Percentiles rank a stretch among this genome's conserved stretches.
These are phyloP conservation scores for Crithidia fasciculata DNA, from an alignment of 208 protist genomes.

Conservation along the genomic window DNA sequence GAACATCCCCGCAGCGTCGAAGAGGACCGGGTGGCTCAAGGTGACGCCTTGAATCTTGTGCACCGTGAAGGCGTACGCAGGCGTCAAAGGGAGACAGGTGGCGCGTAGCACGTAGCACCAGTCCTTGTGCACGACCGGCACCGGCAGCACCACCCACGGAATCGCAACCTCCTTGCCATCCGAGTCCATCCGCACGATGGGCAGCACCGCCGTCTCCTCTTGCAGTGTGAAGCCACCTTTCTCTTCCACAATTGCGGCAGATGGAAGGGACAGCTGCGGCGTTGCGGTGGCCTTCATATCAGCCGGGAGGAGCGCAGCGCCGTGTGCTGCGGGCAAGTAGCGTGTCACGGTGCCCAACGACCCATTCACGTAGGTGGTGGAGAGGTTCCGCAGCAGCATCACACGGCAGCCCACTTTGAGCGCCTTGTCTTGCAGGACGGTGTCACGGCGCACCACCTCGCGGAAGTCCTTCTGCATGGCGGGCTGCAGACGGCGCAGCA, in stretches of 20 bases:
- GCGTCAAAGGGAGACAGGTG: conserved; percentile 75
- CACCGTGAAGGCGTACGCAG: conserved; percentile 91
- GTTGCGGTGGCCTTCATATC: conserved; percentile 30
- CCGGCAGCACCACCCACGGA: conserved; percentile 64
- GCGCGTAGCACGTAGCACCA: conserved; percentile 53
- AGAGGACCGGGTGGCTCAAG: conserved; percentile 67
- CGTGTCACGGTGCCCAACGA: conserved; percentile 73
- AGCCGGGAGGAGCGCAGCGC: conserved; percentile 47
- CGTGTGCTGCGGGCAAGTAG: conserved; percentile 45
- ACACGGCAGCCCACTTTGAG: conserved; percentile 89
- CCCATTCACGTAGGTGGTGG: conserved; percentile 70
- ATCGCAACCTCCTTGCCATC: conserved; percentile 69
- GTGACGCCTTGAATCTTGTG: conserved; percentile 92
- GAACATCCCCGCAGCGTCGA: conserved; percentile 79
- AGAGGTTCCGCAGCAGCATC: conserved; percentile 88
- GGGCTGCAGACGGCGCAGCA: conserved; percentile 32
- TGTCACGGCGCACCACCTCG: conserved; percentile 46
- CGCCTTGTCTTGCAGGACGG: conserved; percentile 66
- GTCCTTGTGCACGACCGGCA: conserved; percentile 27
- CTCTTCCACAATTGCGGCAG: not conserved
- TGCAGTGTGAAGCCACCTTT: not conserved
- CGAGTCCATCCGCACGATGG: conserved; percentile 80
- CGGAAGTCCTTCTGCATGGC: conserved; percentile 39
- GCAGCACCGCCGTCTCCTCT: conserved; percentile 33
- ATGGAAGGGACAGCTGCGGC: not conserved